These are phyloP conservation scores for Nitzschia palea DNA, from an alignment of 108 stramenopile species.

Conservation along the genomic window DNA sequence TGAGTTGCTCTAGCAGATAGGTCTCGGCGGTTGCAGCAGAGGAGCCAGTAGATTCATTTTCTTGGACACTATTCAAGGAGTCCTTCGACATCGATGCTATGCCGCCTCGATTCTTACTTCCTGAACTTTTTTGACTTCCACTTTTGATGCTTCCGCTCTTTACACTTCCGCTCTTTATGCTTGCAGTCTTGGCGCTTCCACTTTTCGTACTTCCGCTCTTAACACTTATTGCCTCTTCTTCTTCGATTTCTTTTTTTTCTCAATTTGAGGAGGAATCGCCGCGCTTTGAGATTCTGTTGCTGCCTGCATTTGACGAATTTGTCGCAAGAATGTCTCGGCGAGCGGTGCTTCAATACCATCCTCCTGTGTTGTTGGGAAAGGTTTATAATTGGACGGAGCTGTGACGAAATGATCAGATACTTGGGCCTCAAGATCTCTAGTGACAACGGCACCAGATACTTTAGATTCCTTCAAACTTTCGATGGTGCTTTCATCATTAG, in stretches of 20 bases:
- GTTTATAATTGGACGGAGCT: too few species aligned
- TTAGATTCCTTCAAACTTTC: background rate
- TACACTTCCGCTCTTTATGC: background rate
- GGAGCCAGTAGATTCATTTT: background rate
- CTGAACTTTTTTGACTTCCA: conserved; percentile 9
- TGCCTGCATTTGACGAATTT: too few species aligned
- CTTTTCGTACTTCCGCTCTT: background rate
- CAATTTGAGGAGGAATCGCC: background rate
- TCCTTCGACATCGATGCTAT: background rate
- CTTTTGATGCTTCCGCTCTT: conserved; percentile 4
- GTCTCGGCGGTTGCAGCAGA: background rate
- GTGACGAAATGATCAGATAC: too few species aligned
- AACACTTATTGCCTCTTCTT: conserved; percentile 6
- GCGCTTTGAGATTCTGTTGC: background rate
- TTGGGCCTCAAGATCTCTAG: too few species aligned
- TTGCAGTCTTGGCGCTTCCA: conserved; percentile 6
- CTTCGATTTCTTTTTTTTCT: background rate
- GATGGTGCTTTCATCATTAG: background rate
- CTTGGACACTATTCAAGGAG: background rate
- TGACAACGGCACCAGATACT: too few species aligned
- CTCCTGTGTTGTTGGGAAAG: too few species aligned
- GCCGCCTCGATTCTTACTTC: background rate
- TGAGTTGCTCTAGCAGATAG: background rate
- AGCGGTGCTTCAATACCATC: background rate
- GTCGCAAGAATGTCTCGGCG: background rate